Base-by-base conservation (phyloP, 352 stramenopile genomes). In the Peronospora belbahrii region DNA sequence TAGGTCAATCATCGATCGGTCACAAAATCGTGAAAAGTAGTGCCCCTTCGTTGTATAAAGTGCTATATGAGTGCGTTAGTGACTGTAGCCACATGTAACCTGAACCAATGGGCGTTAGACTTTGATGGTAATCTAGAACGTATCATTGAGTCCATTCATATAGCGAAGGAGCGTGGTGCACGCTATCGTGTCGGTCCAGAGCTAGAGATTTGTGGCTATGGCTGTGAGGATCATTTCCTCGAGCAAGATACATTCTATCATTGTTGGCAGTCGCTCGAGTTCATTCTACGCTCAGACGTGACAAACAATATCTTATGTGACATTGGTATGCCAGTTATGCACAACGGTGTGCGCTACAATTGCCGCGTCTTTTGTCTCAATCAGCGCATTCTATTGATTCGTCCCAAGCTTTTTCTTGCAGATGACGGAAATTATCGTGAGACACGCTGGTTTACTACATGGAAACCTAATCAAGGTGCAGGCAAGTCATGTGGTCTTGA, bases 21-120 rank as follows among this genome's bases (percentile, higher is more conserved):
- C n/a, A n/a, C n/a, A n/a, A n/a, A n/a, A n/a, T n/a, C n/a, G n/a
- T n/a, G n/a, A n/a, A n/a, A n/a, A n/a, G n/a, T n/a, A n/a, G n/a
- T n/a, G n/a, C n/a, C n/a, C n/a, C n/a, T n/a, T n/a, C n/a, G n/a
- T n/a, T n/a, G n/a, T n/a, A n/a, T n/a, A n/a, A n/a, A n/a, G n/a
- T 25, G 40, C 30, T 53, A 57, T 19, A 90, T 94, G 79, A 91
- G 71, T 55, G 56, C 79, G 20, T 66, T 95, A 24, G 79, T 98
- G 50, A 98, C 89, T 20, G 76, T 99, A 14, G 94, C 96, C 35
- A 98, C 96, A 25, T 99, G 95, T 73, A 98, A 98, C 59, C 76
- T 99, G 36, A 98, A 99, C 75, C 96, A 99, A 71, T 99, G 95
- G 95, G 89, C 95, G 25, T 73, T 99, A 40, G 95, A 98, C 71